Base-by-base conservation (phyloP, 441 rosid genomes). In the Jatropha podagrica region DNA sequence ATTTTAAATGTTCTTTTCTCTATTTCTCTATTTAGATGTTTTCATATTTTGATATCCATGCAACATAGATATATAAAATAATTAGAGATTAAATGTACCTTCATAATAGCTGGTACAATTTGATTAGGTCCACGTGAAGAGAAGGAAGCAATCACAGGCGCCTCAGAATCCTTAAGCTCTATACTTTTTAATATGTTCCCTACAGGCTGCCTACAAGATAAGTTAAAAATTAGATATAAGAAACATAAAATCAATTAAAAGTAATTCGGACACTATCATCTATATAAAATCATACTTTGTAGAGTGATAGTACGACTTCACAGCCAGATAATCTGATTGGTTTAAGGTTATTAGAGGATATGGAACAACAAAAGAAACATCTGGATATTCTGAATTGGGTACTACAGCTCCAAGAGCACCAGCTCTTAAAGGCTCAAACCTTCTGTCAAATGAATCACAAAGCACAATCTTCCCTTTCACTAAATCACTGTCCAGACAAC, bases 51-150 rank as follows among this genome's bases (percentile, higher is more conserved):
- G 23, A 0, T 0, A 23, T 23, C 32, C 32, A 2, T 32, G 32
- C 32, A 32, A 32, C 32, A 32, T 32, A 32, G 32, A 32, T 32
- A 32, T 32, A 32, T 32, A 32, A 32, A 32, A 32, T 4, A 58
- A 2, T 59, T 20, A 4, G 10, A 49, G 10, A 14, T 26, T 18
- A 13, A 7, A 23, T 18, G 32, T 27, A 85, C 93, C 87, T 88
- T 90, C 81, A 88, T 14, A n/a, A 88, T 81, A 40, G 84, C 90
- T 8, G 78, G 76, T 54, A 67, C 23, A 7, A 88, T 56, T 3
- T 0, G 0, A 76, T 84, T 87, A 10, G 95, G 93, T 18, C 92
- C 94, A 3, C 84, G 79, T 2, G 92, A 81, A 73, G 92, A 90
- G 81, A 85, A 90, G 20, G 41, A 0, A 41, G 85, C 78, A 26